phyloP scores from a whole-genome alignment of 2,329 filamentous ascomycete genomes.

The Arthroderma uncinatum region DNA sequence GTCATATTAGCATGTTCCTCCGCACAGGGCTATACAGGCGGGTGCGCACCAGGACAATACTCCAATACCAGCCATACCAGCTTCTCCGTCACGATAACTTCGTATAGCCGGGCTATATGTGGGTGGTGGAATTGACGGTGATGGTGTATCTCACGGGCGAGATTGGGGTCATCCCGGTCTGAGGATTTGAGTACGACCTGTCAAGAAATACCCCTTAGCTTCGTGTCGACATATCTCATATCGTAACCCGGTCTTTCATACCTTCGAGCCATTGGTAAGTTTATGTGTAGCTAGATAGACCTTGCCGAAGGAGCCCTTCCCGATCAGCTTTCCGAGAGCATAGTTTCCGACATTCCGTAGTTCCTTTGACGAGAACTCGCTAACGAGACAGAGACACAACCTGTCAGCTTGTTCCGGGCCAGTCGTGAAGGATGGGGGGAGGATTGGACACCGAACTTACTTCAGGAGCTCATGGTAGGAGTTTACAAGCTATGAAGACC shows the following conservation, averaged over 20 bases:
- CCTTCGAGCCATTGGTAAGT: constrained; percentile 96
- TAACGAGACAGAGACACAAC: constrained; percentile 29
- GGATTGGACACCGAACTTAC: constrained; percentile 44
- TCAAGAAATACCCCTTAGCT: constrained; percentile 4
- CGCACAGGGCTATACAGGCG: neutral
- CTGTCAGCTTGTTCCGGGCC: neutral
- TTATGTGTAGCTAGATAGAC: constrained; percentile 95
- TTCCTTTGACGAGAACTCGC: constrained; percentile 87
- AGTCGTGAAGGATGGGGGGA: neutral
- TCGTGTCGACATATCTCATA: neutral
- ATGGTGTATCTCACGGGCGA: constrained; percentile 95
- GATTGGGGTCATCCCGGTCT: constrained; percentile 88
- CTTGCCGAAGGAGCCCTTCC: constrained; percentile 96
- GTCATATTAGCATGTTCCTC: constrained; percentile 10
- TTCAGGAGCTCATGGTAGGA: constrained; percentile 94
- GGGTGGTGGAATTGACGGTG: constrained; percentile 96
- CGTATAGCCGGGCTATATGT: constrained; percentile 91
- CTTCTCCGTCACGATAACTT: constrained; percentile 92
- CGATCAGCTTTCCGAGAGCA: constrained; percentile 77
- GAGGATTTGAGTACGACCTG: constrained; percentile 97
- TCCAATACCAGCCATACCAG: constrained; percentile 95
- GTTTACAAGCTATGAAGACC: constrained; percentile 64
- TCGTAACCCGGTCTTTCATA: constrained; percentile 26
- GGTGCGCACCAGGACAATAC: constrained; percentile 69
- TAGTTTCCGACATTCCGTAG: constrained; percentile 92